These are phyloP conservation scores for Cystobasidium pallidum DNA, from an alignment of 1,284 basidiomycete species.

Conservation along the genomic window DNA sequence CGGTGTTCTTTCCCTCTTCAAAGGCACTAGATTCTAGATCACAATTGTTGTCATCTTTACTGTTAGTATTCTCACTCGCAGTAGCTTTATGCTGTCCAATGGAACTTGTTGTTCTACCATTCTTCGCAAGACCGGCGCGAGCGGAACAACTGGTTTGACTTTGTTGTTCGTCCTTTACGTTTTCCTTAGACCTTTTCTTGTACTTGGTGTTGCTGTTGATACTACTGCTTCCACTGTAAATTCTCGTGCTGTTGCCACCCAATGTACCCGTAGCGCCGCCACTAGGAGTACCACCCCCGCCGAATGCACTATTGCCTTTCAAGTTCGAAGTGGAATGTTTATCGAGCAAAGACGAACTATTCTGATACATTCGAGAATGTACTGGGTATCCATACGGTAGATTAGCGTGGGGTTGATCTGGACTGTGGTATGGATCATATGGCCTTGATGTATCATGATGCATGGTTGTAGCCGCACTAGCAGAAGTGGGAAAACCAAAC, in stretches of 20 bases:
- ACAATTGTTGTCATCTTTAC: too few relatives aligned
- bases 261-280: too few relatives aligned
- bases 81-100: background rate
- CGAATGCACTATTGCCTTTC: background rate
- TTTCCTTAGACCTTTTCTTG: background rate
- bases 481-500: background rate
- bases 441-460: background rate
- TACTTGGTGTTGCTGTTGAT: background rate
- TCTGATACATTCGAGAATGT: background rate
- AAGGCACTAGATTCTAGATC: too few relatives aligned
- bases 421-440: slow-evolving; percentile 1
- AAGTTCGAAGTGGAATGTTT: slow-evolving; percentile 1
- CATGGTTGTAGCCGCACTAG: background rate
- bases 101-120: background rate
- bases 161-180: background rate
- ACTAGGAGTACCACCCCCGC: too few relatives aligned
- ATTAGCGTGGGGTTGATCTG: background rate
- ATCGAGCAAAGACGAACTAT: background rate
- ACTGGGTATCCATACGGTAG: background rate
- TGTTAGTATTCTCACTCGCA: background rate
- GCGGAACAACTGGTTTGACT: background rate
- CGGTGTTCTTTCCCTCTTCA: too few relatives aligned
- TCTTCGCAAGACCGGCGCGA: background rate
- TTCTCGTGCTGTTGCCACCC: too few relatives aligned
- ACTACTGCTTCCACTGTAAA: too few relatives aligned